Base-by-base conservation (phyloP, 768 basidiomycete genomes). In the Ramaria sp. region DNA sequence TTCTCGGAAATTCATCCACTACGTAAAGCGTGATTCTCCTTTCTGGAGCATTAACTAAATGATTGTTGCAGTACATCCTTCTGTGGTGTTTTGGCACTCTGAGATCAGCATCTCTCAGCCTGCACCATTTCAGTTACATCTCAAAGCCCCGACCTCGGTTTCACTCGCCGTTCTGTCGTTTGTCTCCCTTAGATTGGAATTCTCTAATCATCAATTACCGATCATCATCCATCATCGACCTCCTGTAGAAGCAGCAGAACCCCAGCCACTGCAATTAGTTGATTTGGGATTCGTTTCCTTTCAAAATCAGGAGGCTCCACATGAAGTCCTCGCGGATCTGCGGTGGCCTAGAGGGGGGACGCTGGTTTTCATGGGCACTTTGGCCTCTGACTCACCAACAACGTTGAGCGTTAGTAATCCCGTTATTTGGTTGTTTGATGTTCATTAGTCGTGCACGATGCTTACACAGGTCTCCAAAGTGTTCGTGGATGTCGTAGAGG, bases 51-150 rank as follows among this genome's bases (percentile, higher is more conserved):
- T 41, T 57, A 19, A 54, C n/a, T 59, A 59, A 27, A 54, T 45
- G 47, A n/a, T 38, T 59, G 42, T 55, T 58, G 1, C 58, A 93
- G 91, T 93, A 59, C 73, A 82, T 38, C 76, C 81, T 0, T 73
- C 71, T 31, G 70, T 84, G 3, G 75, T 82, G 0, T 97, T 96
- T 68, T 93, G 89, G 86, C 67, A 75, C 7, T 59, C 77, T 0
- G 76, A 82, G 57, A 78, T 82, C 24, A 75, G 77, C 52, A 76
- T 93, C 4, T 78, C 75, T 10, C 78, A 83, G 59, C 66, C 71
- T 3, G 79, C 78, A 0, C 79, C 88, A 0, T 96, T 91, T 69
- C 93, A 97, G 67, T 63, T 96, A 7, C 71, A 75, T 7, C 65
- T 96, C 31, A 69, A 73, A 1, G 78, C 86, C 0, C 80, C 82